Base-by-base conservation (phyloP, 257 asterid genomes). In the Nyctanthes arbortristis region DNA sequence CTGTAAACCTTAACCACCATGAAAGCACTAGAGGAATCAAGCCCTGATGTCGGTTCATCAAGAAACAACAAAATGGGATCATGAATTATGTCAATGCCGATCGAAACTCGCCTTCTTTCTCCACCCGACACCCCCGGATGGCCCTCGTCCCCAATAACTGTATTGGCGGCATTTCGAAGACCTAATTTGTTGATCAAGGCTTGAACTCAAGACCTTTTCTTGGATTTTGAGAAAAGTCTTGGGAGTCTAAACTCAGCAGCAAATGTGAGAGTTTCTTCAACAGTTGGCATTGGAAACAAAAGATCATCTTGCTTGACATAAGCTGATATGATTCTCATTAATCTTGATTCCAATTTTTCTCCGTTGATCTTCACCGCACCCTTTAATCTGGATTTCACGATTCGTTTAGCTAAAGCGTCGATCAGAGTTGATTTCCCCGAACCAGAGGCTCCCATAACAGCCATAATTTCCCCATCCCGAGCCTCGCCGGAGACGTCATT, bases 281-380 rank as follows among this genome's bases (percentile, higher is more conserved):
- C 95, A 0, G 96, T 90, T 30, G 88, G 85, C 95, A 90, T 90
- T 1, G 96, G 96, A 62, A 80, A 88, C 1, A 90, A 58, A 1
- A 90, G 89, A 71, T 88, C 96, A 27, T 90, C 95, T 43, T 90
- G 96, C 96, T 87, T 85, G 30, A 90, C 96, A 16, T 90, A 90
- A 2, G 96, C 95, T 0, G 96, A 90, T 0, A 90, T 88, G 71
- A 85, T 91, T 73, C 84, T 85, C 59, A 82, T 32, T 12, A 90
- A 16, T 37, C 85, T 74, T 27, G 93, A 88, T 3, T 88, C 96
- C 1, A 90, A 16, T 10, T 62, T 85, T 70, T 90, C 95, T 0
- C 93, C 91, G 61, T 88, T 90, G 0, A 90, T 82, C 0, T 81
- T 82, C 10, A 90, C 66, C 0, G 68, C 12, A n/a, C 96, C 96